Base-by-base conservation (phyloP, 495 filamentous ascomycete species). In the Cercophora samala region DNA sequence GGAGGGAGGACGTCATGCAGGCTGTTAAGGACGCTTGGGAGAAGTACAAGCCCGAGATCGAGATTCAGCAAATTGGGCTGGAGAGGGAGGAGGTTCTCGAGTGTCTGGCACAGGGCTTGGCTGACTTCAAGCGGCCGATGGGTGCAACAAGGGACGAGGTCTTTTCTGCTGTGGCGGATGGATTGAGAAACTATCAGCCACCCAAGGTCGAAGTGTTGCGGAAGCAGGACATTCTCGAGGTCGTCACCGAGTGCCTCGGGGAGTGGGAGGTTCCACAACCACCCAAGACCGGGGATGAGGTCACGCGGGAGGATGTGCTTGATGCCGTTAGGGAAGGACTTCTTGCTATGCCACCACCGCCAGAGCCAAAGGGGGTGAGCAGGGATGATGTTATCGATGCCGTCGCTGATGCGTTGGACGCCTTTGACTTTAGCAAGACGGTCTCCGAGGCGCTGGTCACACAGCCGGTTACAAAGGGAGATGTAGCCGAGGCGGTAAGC, bases 21-120 rank as follows among this genome's bases (percentile, higher is more conserved):
- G 92, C 93, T 0, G 90, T 97, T 5, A 87, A 87, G 63, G 92
- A 96, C 63, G 93, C 91, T 2, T 96, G 91, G 88, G 93, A 97
- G 71, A 89, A 87, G 5, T 96, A 93, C 77, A 93, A 94, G 75
- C 93, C 93, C 1, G 91, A 97, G 68, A 93, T 97, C 52, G 90
- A 94, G 70, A 78, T 96, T 15, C 88, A 96, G 70, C 92, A 96
- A 71, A 91, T 93, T 66, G 93, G 93, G 8, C 80, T 97, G 8
- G 92, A 96, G 71, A 84, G 91, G 6, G 92, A 96, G 22, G 93
- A 97, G 69, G 89, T 97, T 29, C 83, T 97, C 0, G 86, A 90
- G 29, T 93, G 91, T 69, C 81, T 97, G 23, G 85, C 88, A 66
- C 90, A 97, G 75, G 93, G 93, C 5, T 81, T 97, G 9, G 87